Conservation (phyloP, 257 asterid species). For the Nicotiana tomentosiformis region DNA sequence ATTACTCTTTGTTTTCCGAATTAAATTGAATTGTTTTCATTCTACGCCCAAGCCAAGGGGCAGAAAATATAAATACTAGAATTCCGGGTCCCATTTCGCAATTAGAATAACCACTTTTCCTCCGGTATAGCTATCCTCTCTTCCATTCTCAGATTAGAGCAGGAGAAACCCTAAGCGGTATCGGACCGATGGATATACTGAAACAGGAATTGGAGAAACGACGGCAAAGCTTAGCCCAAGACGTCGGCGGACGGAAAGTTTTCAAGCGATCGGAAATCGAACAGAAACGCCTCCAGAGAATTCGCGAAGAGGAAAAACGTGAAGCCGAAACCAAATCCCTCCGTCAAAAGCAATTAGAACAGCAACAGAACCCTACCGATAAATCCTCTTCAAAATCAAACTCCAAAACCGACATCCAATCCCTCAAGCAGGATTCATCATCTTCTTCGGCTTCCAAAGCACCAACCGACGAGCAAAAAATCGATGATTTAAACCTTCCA, state of each 20-base stretch:
- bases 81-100: background rate
- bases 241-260: slow-evolving; percentile 58
- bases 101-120: background rate
- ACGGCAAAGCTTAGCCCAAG: slow-evolving; percentile 54
- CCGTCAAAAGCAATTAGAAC: slow-evolving; percentile 42
- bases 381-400: slow-evolving; percentile 36
- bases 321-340: slow-evolving; percentile 77
- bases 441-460: slow-evolving; percentile 38
- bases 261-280: slow-evolving; percentile 96
- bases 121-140: background rate
- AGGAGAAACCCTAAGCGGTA: background rate
- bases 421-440: slow-evolving; percentile 44
- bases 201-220: slow-evolving; percentile 72
- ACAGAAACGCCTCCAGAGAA: slow-evolving; percentile 75
- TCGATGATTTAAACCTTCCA: slow-evolving; percentile 60
- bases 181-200: slow-evolving; percentile 56
- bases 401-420: slow-evolving; percentile 42
- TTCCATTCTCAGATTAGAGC: background rate
- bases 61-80: background rate
- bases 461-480: slow-evolving; percentile 60
- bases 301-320: slow-evolving; percentile 80
- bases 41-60: background rate
- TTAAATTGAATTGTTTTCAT: too few relatives aligned
- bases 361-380: slow-evolving; percentile 17
- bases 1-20: too few relatives aligned